Percentiles rank a stretch among this genome's conserved stretches.
phyloP scores from a whole-genome alignment of 306 rosid genomes.

The Potentilla sterilis region DNA sequence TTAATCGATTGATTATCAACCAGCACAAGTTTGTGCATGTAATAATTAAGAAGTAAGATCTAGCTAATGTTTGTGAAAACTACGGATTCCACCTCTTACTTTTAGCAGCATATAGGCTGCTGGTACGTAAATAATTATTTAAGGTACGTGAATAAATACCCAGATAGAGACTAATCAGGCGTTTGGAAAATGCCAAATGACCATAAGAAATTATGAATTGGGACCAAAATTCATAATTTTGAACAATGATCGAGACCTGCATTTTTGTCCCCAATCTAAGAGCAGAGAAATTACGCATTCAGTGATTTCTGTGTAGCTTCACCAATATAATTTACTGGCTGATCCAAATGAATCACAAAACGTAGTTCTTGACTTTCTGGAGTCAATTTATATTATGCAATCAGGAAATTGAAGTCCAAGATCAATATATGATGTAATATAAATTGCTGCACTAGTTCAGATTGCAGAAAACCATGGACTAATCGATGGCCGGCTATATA shows the following conservation, averaged over 20 bases:
- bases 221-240: neutral
- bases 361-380: neutral
- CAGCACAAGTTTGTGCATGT: neutral
- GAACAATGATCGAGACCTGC: neutral
- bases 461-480: neutral
- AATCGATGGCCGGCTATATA: neutral
- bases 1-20: neutral
- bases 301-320: constrained; percentile 23
- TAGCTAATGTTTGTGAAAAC: neutral
- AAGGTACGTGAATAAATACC: neutral
- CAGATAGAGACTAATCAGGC: neutral
- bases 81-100: neutral
- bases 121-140: neutral
- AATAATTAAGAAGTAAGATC: neutral
- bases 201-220: neutral
- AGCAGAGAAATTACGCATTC: neutral
- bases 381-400: neutral
- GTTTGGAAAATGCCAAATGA: neutral
- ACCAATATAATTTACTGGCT: neutral
- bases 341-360: neutral
- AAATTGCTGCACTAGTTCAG: neutral
- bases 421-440: neutral
- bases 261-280: neutral
- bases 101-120: neutral
- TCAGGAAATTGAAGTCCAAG: neutral